Conservation (phyloP, 202 grass and related monocot genomes). For the Zoysia matrella region DNA sequence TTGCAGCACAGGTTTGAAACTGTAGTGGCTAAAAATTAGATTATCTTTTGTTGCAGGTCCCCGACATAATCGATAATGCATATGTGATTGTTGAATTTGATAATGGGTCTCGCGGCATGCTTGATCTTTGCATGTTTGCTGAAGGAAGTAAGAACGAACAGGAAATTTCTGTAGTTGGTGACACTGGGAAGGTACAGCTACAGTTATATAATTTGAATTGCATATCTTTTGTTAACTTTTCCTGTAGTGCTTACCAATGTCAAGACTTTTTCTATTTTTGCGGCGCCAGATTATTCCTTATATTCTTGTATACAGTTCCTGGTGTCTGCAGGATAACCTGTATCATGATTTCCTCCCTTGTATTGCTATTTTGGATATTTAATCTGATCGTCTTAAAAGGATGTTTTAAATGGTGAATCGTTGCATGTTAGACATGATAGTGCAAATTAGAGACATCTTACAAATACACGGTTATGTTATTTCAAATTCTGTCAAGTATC, state of each 20-base stretch:
- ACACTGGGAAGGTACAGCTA: conserved; percentile 83
- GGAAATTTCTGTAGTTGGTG: conserved; percentile 94
- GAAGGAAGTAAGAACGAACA: conserved; percentile 96
- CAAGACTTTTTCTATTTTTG: too few relatives aligned
- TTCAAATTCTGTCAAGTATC: background rate
- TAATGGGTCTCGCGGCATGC: conserved; percentile 90
- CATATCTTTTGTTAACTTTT: background rate
- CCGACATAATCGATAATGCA: conserved; percentile 98
- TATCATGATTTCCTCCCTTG: too few relatives aligned
- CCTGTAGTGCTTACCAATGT: background rate
- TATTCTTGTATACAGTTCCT: too few relatives aligned
- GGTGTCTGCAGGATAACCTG: too few relatives aligned
- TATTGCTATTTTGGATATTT: too few relatives aligned
- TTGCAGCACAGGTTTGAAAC: background rate
- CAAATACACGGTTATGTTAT: background rate
- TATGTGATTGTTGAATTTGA: conserved; percentile 95
- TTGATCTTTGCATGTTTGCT: conserved; percentile 98
- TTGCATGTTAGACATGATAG: background rate
- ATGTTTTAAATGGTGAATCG: background rate
- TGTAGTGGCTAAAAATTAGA: conserved; percentile 14
- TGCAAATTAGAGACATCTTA: background rate
- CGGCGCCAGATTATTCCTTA: too few relatives aligned
- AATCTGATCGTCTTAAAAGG: too few relatives aligned
- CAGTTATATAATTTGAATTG: conserved; percentile 12
- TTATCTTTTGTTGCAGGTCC: conserved; percentile 68